These are phyloP conservation scores for Melaleuca quinquenervia DNA, from an alignment of 345 rosid species.

Conservation along the genomic window DNA sequence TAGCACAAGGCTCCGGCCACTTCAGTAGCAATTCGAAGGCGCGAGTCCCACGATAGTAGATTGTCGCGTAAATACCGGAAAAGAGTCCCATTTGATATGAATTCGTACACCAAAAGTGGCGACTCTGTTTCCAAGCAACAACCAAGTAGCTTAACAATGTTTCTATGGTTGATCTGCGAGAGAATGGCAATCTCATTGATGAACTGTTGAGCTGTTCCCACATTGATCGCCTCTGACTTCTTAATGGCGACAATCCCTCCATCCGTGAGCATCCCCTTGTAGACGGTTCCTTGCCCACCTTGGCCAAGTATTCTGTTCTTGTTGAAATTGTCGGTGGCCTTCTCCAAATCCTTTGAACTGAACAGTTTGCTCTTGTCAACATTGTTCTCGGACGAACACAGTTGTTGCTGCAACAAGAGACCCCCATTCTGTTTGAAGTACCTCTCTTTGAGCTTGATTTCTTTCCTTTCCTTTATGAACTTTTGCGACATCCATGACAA, in stretches of 20 bases:
- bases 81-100: constrained; percentile 3
- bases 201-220: background rate
- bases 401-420: background rate
- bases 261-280: constrained; percentile 1
- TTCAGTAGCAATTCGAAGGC: background rate
- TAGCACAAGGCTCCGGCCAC: background rate
- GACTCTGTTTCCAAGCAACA: background rate
- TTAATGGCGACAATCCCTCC: constrained; percentile 2
- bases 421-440: constrained; percentile 1
- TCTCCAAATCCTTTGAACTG: background rate
- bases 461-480: background rate
- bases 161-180: background rate
- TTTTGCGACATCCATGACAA: background rate
- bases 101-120: constrained; percentile 3
- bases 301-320: background rate
- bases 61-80: background rate
- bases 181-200: background rate
- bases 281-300: constrained; percentile 3
- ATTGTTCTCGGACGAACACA: background rate
- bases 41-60: constrained; percentile 1
- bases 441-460: background rate
- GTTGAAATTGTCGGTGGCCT: constrained; percentile 2
- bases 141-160: background rate
- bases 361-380: background rate
- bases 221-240: background rate